These are phyloP conservation scores for Myotisia sp. DNA, from an alignment of 2,329 filamentous ascomycete species.

Conservation along the genomic window DNA sequence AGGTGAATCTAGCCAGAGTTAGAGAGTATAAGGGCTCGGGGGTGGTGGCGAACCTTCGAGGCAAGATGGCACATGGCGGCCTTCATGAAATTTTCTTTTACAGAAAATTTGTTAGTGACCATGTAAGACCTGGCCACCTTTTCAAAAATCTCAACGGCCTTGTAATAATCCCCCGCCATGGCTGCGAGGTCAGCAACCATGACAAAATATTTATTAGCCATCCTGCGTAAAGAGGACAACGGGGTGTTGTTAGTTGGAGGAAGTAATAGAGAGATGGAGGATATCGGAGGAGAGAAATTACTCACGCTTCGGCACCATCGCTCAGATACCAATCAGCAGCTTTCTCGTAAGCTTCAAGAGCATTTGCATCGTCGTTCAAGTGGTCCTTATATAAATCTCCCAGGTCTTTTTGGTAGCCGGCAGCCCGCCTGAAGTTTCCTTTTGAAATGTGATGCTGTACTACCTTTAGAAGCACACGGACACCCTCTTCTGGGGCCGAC, in stretches of 20 bases:
- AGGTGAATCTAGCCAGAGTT: not conserved
- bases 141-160: constrained; percentile 69
- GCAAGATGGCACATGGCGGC: constrained; percentile 80
- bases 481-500: constrained; percentile 68
- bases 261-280: not conserved
- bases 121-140: constrained; percentile 64
- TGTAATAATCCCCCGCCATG: constrained; percentile 69
- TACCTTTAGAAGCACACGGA: constrained; percentile 61
- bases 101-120: constrained; percentile 79
- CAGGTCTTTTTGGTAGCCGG: constrained; percentile 76
- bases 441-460: constrained; percentile 77
- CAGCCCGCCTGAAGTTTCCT: constrained; percentile 82
- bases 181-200: constrained; percentile 83
- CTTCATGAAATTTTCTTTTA: constrained; percentile 93
- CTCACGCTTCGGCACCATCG: constrained; percentile 70
- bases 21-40: constrained; percentile 12
- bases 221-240: constrained; percentile 32
- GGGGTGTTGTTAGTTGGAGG: not conserved
- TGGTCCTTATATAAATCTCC: constrained; percentile 77
- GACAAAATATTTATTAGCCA: constrained; percentile 86
- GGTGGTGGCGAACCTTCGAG: no score
- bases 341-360: constrained; percentile 68
- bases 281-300: constrained; percentile 14
- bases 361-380: constrained; percentile 60
- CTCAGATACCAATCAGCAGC: constrained; percentile 82